Conservation (phyloP, 176 grass and related monocot genomes). For the Saccharum spontaneum region DNA sequence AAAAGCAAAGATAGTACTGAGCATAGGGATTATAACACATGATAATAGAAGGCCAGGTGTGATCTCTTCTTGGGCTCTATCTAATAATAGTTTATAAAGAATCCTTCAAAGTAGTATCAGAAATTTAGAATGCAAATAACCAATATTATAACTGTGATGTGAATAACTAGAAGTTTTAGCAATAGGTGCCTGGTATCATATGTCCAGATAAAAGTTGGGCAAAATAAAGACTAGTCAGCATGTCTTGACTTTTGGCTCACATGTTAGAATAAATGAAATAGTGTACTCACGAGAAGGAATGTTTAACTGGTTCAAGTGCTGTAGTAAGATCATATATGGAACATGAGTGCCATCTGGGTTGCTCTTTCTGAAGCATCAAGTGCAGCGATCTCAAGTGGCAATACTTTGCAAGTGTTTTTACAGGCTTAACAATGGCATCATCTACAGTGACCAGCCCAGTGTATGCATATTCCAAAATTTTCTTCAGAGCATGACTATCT, state of each 20-base stretch:
- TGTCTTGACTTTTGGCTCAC: not conserved
- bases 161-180: not conserved
- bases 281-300: slow-evolving; percentile 67
- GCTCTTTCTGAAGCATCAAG: slow-evolving; percentile 75
- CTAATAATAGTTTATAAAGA: not conserved
- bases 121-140: not conserved
- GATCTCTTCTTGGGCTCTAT: not conserved
- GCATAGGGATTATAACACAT: not conserved
- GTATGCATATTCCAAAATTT: slow-evolving; percentile 81
- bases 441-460: slow-evolving; percentile 49
- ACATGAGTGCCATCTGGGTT: slow-evolving; percentile 57
- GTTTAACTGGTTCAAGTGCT: slow-evolving; percentile 46
- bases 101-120: not conserved
- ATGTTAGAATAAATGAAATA: not conserved
- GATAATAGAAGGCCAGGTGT: not conserved
- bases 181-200: not conserved
- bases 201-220: not conserved
- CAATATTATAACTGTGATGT: not conserved
- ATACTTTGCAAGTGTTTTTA: slow-evolving; percentile 68
- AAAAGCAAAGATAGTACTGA: not conserved
- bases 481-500: slow-evolving; percentile 59
- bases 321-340: slow-evolving; percentile 44
- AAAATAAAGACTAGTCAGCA: not conserved
- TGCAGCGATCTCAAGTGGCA: slow-evolving; percentile 64
- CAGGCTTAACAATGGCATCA: slow-evolving; percentile 47